phyloP scores from a whole-genome alignment of 1,284 basidiomycete genomes.

The Ceratobasidium sp. region DNA sequence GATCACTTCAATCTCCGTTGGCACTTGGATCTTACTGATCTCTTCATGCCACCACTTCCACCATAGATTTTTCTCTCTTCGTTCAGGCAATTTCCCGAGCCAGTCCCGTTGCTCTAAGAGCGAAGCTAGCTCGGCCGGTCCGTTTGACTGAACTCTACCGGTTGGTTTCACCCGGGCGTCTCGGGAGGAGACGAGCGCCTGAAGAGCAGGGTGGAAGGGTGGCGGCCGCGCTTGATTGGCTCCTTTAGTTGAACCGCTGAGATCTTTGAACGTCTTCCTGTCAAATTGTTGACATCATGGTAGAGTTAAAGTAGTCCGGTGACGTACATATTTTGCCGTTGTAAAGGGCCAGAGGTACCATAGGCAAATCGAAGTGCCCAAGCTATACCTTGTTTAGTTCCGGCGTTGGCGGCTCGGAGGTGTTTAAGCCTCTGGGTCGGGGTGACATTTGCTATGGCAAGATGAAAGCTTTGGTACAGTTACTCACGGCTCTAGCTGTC shows the following conservation, averaged over 20 bases:
- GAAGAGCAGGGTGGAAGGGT: constrained; percentile 71
- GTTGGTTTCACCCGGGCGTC: constrained; percentile 61
- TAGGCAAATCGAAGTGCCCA: constrained; percentile 81
- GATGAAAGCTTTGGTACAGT: not conserved
- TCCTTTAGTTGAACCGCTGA: constrained; percentile 64
- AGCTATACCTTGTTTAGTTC: constrained; percentile 67
- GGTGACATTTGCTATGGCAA: not conserved
- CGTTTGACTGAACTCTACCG: constrained; percentile 11
- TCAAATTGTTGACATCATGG: constrained; percentile 32
- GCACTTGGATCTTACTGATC: constrained; percentile 12
- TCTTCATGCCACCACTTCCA: constrained; percentile 41
- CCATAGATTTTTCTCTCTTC: constrained; percentile 36
- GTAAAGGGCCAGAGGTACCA: constrained; percentile 69
- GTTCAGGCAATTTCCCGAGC: constrained; percentile 40
- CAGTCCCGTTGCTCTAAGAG: constrained; percentile 23
- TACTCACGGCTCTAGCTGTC: constrained; percentile 65
- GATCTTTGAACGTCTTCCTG: constrained; percentile 36
- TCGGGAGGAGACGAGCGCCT: constrained; percentile 69
- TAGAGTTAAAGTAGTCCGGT: constrained; percentile 68
- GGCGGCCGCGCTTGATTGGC: constrained; percentile 70
- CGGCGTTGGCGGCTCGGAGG: constrained; percentile 70
- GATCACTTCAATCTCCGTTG: constrained; percentile 22
- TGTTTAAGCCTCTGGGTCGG: constrained; percentile 66
- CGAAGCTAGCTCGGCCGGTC: constrained; percentile 9
- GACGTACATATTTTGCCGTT: constrained; percentile 68